Evolutionary conservation across 495 filamentous ascomycete genomes (phyloP).

Genomic region (Tuber microsphaerosporum): DNA sequence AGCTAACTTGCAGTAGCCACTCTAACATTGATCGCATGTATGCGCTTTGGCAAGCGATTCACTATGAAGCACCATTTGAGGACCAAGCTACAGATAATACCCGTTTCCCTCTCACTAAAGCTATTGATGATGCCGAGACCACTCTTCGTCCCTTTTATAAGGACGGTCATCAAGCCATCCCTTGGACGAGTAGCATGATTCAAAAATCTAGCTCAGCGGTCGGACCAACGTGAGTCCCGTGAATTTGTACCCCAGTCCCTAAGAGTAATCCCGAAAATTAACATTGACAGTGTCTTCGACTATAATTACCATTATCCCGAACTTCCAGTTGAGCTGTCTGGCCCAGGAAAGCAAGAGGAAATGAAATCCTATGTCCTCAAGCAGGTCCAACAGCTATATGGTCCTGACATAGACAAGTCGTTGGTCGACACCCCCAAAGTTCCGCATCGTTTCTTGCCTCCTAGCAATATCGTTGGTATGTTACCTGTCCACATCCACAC

Average conservation of each 20-base stretch:
- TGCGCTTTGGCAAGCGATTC: constrained; percentile 17
- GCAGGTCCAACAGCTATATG: neutral
- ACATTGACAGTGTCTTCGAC: constrained; percentile 10
- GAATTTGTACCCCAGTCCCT: neutral
- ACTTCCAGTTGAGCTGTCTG: neutral
- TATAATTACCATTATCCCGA: constrained; percentile 14
- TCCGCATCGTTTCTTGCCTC: neutral
- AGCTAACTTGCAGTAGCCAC: constrained; percentile 6
- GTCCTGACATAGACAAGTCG: neutral
- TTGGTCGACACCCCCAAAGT: neutral
- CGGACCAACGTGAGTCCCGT: constrained; percentile 4
- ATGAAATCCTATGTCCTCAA: neutral
- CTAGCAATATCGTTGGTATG: neutral
- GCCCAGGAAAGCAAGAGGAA: neutral
- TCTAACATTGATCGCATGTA: constrained; percentile 14
- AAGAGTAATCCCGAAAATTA: neutral
- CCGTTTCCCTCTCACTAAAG: constrained; percentile 11
- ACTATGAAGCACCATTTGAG: constrained; percentile 4
- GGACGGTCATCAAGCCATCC: neutral
- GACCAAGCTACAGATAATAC: neutral
- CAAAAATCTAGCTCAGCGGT: neutral
- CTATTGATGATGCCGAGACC: constrained; percentile 4
- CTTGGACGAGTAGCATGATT: constrained; percentile 6
- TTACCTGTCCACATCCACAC: neutral
- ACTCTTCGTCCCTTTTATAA: constrained; percentile 14